Evolutionary conservation across 1,284 basidiomycete genomes (phyloP).

Genomic region (Fistulinella cinereoalba): DNA sequence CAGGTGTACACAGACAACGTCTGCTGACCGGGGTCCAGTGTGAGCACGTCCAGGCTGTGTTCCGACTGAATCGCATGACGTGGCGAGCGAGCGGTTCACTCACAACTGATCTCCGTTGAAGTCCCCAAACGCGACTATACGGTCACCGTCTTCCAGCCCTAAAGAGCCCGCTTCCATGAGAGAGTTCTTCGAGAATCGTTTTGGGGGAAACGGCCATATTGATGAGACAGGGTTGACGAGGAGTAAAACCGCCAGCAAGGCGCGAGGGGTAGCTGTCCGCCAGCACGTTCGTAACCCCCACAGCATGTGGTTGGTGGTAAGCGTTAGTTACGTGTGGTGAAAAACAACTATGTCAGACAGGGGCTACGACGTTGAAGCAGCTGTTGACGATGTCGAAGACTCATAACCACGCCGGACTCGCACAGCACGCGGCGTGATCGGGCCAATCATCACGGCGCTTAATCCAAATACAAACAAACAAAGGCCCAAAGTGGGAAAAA

Average conservation of each 20-base stretch:
- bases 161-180: slow-evolving; percentile 80
- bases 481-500: not conserved
- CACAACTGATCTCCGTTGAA: slow-evolving; percentile 95
- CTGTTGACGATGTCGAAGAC: not conserved
- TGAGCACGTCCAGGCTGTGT: slow-evolving; percentile 76
- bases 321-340: not conserved
- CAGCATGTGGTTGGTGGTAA: slow-evolving; percentile 4
- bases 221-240: slow-evolving; percentile 30
- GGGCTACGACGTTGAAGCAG: not conserved
- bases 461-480: slow-evolving; percentile 29
- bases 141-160: slow-evolving; percentile 69
- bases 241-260: slow-evolving; percentile 17
- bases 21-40: slow-evolving; percentile 70
- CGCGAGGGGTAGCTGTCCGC: not conserved
- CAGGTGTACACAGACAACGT: slow-evolving; percentile 77
- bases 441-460: not conserved
- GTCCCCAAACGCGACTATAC: slow-evolving; percentile 89
- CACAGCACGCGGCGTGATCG: too few species aligned
- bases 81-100: slow-evolving; percentile 27
- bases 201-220: slow-evolving; percentile 80
- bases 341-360: not conserved
- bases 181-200: slow-evolving; percentile 85
- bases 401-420: slow-evolving; percentile 8
- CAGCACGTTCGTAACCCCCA: slow-evolving; percentile 1
- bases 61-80: slow-evolving; percentile 7